Evolutionary conservation across 2,329 filamentous ascomycete species (phyloP), one percentile per base, ranked within the genome.

Genomic region (Sporothrix phasma): DNA sequence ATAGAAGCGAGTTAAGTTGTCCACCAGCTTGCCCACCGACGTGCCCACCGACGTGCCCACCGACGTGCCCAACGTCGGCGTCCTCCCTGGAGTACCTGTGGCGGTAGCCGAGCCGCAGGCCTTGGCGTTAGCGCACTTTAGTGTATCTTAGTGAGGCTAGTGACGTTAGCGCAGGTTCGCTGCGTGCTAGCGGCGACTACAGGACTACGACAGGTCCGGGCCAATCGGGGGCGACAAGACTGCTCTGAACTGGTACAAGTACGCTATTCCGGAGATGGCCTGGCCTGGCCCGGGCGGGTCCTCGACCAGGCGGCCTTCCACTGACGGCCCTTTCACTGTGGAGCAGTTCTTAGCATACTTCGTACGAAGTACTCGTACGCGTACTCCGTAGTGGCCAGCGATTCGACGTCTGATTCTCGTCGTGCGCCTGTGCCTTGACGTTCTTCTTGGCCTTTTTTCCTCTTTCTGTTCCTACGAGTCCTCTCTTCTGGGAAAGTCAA

Each of bases 41-140:
- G n/a, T n/a, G n/a, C n/a, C n/a, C n/a, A 37, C 5, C 15, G 17
- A 26, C 26, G 15, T 15, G 46, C 46, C 34, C 34, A 37, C 5
- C 15, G 17, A 26, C 26, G 15, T 15, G 46, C 46, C 46, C n/a
- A n/a, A n/a, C n/a, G 47, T 51, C 47, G 37, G 53, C 34, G 53
- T 22, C 53, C 54, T 58, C 54, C 54, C 54, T 58, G 22, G 4
- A 58, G 54, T 58, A 37, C 54, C 54, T 58, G 54, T 58, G 54
- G 54, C 54, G 31, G 31, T n/a, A 39, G 3, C 31, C 51, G 51
- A 37, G 31, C 31, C 31, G 31, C n/a, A n/a, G n/a, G n/a, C n/a
- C n/a, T n/a, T n/a, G n/a, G n/a, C n/a, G n/a, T n/a, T n/a, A n/a
- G n/a, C n/a, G n/a, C n/a, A n/a, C n/a, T n/a, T n/a, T n/a, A n/a